Evolutionary conservation across 495 filamentous ascomycete species (phyloP).

Genomic region (Extremus antarcticus): DNA sequence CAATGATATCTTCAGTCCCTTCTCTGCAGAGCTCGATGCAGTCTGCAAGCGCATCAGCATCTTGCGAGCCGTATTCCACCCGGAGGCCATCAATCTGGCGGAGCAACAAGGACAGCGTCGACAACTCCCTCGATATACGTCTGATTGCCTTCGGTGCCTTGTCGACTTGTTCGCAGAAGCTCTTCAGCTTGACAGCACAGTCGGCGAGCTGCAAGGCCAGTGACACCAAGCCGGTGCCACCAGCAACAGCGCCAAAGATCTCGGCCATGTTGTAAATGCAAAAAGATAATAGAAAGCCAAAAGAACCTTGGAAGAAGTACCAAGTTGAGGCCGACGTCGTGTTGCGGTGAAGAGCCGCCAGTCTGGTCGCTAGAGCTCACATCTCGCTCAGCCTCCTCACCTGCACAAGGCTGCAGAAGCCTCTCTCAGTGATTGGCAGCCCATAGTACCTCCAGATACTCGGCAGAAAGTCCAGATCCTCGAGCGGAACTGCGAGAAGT

Average conservation of each 20-base stretch:
- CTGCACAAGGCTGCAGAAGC: too few species aligned
- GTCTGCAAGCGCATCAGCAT: not conserved
- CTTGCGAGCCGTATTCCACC: not conserved
- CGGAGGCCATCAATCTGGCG: not conserved
- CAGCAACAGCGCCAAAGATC: not conserved
- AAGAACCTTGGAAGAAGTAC: too few species aligned
- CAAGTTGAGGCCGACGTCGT: too few species aligned
- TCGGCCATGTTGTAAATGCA: not conserved
- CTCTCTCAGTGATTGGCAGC: too few species aligned
- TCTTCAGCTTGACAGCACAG: slow-evolving; percentile 1
- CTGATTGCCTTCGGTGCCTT: not conserved
- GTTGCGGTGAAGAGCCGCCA: too few species aligned
- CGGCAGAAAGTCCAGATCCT: too few species aligned
- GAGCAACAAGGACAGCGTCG: not conserved
- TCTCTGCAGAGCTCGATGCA: not conserved
- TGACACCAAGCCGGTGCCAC: not conserved
- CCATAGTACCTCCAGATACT: too few species aligned
- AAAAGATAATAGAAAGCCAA: not conserved
- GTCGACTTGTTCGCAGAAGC: not conserved
- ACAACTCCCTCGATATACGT: not conserved
- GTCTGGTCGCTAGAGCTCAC: too few species aligned
- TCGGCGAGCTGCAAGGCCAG: not conserved
- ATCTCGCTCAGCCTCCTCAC: too few species aligned
- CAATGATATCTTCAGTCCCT: not conserved
- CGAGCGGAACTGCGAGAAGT: too few species aligned